Conservation (phyloP, 441 rosid genomes). For the Corymbia citriodora region DNA sequence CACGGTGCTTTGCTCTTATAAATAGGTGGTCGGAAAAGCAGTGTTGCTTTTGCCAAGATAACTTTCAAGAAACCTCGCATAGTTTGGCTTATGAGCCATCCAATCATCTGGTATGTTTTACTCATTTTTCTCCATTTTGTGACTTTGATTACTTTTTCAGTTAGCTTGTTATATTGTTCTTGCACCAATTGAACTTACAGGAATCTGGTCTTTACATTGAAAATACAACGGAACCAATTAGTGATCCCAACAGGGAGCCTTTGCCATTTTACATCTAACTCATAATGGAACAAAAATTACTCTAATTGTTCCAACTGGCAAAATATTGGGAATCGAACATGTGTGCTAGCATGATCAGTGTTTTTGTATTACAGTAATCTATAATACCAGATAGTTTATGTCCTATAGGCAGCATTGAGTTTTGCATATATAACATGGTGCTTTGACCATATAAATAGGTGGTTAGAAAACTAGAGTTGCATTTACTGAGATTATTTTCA, state of each 20-base stretch:
- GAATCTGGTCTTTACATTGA: background rate
- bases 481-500: too few species aligned
- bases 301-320: background rate
- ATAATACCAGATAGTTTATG: background rate
- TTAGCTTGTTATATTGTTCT: background rate
- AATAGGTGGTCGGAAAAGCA: background rate
- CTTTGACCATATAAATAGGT: too few species aligned
- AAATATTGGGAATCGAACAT: background rate
- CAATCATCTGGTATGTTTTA: background rate
- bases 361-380: too few species aligned
- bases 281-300: too few species aligned
- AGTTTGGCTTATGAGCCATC: background rate
- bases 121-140: background rate
- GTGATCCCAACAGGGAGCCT: background rate
- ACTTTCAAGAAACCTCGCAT: background rate
- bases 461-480: too few species aligned
- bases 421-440: too few species aligned
- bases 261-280: background rate
- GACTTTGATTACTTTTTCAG: background rate
- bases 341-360: background rate
- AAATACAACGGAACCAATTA: background rate
- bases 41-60: background rate
- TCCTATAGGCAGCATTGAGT: background rate
- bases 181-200: background rate
- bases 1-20: background rate